Evolutionary conservation across 2,329 filamentous ascomycete genomes (phyloP).

Genomic region (Paecilomyces niveus): DNA sequence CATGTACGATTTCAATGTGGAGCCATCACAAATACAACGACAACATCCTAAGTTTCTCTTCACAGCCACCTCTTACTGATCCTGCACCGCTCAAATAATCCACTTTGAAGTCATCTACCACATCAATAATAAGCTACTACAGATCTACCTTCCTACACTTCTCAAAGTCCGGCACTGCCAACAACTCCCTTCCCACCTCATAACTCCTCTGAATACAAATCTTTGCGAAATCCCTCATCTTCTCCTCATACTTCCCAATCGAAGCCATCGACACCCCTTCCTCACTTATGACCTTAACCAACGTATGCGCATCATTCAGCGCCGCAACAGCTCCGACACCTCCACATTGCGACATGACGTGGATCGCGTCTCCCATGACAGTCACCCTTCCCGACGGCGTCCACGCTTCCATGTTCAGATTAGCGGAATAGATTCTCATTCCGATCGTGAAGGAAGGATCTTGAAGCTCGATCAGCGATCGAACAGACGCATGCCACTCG

Average conservation of each 20-base stretch:
- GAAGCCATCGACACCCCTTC: neutral
- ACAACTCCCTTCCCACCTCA: neutral
- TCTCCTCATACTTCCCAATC: neutral
- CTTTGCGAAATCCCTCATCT: neutral
- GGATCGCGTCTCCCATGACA: slow-evolving; percentile 35
- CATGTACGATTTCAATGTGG: no score
- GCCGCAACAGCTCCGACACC: slow-evolving; percentile 39
- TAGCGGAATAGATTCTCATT: neutral
- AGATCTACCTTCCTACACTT: neutral
- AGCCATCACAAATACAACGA: no score
- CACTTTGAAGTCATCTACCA: neutral
- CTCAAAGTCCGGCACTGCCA: neutral
- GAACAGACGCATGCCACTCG: neutral
- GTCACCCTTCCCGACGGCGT: slow-evolving; percentile 23
- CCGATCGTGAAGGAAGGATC: neutral
- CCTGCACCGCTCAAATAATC: no score
- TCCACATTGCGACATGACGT: slow-evolving; percentile 37
- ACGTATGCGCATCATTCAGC: slow-evolving; percentile 31
- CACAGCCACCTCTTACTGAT: no score
- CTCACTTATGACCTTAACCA: slow-evolving; percentile 14
- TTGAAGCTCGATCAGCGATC: neutral
- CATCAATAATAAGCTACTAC: neutral
- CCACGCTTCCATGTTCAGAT: slow-evolving; percentile 11
- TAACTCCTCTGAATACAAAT: neutral
- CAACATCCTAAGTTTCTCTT: no score